Percentiles rank a stretch among this genome's conserved stretches.
Conservation (phyloP, 176 grass and related monocot genomes). For the Otatea glauca region DNA sequence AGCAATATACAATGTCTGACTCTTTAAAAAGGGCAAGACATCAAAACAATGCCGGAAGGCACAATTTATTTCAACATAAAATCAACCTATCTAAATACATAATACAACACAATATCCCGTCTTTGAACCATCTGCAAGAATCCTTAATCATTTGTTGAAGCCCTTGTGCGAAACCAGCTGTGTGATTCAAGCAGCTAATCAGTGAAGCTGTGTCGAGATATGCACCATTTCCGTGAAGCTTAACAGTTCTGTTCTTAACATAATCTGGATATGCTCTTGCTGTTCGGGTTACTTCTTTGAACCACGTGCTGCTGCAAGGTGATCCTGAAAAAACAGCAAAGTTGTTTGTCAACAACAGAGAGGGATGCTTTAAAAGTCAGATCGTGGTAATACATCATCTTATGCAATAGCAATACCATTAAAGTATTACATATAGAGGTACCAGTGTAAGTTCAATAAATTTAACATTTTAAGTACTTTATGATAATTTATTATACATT, state of each 20-base stretch:
- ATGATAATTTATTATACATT: neutral
- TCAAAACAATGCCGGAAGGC: slow-evolving; percentile 7
- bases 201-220: neutral
- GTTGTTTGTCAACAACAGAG: slow-evolving; percentile 10
- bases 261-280: neutral
- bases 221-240: neutral
- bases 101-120: slow-evolving; percentile 43
- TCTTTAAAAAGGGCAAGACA: slow-evolving; percentile 16
- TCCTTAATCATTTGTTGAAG: neutral
- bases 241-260: slow-evolving; percentile 9
- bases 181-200: slow-evolving; percentile 28
- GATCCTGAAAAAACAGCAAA: slow-evolving; percentile 59
- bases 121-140: slow-evolving; percentile 6
- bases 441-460: neutral
- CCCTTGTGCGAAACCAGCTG: slow-evolving; percentile 18
- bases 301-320: slow-evolving; percentile 80
- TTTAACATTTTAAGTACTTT: neutral
- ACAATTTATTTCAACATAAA: slow-evolving; percentile 56
- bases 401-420: neutral
- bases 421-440: neutral
- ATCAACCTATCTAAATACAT: slow-evolving; percentile 42
- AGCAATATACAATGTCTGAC: slow-evolving; percentile 35
- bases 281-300: slow-evolving; percentile 57
- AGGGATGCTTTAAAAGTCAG: neutral
- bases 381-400: neutral